These are phyloP conservation scores for Elsinoe necatrix DNA, from an alignment of 2,329 filamentous ascomycete species.

Conservation along the genomic window DNA sequence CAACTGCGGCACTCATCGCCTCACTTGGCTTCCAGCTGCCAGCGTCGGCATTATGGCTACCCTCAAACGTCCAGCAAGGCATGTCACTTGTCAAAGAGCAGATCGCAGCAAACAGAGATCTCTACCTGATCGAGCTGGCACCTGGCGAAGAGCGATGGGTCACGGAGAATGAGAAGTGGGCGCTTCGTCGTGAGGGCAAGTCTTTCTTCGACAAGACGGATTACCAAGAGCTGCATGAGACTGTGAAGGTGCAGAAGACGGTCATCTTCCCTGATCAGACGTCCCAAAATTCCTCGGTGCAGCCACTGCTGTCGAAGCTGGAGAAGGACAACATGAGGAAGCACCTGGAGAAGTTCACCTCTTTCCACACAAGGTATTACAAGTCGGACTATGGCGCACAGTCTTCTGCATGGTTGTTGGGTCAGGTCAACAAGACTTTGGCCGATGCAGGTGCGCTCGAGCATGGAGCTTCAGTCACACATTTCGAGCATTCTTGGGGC, in stretches of 20 bases:
- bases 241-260: constrained; percentile 24
- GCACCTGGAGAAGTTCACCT: constrained; percentile 69
- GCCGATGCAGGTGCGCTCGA: constrained; percentile 60
- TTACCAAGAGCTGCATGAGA: constrained; percentile 53
- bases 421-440: constrained; percentile 64
- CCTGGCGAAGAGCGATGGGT: constrained; percentile 79
- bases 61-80: constrained; percentile 17
- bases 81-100: constrained; percentile 20
- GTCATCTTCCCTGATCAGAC: constrained; percentile 61
- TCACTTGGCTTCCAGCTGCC: constrained; percentile 3
- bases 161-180: constrained; percentile 93
- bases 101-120: constrained; percentile 35
- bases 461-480: constrained; percentile 53
- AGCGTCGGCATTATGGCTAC: constrained; percentile 17
- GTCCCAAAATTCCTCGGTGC: constrained; percentile 56
- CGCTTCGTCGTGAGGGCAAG: constrained; percentile 51
- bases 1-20: background rate
- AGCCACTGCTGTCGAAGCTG: constrained; percentile 58
- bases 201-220: constrained; percentile 89
- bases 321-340: constrained; percentile 66
- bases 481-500: constrained; percentile 76
- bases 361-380: constrained; percentile 76
- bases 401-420: constrained; percentile 79
- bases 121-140: constrained; percentile 73
- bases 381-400: constrained; percentile 69